Conservation (phyloP, 1,139 yeast genomes). For the Trichomonascaceae sp. region DNA sequence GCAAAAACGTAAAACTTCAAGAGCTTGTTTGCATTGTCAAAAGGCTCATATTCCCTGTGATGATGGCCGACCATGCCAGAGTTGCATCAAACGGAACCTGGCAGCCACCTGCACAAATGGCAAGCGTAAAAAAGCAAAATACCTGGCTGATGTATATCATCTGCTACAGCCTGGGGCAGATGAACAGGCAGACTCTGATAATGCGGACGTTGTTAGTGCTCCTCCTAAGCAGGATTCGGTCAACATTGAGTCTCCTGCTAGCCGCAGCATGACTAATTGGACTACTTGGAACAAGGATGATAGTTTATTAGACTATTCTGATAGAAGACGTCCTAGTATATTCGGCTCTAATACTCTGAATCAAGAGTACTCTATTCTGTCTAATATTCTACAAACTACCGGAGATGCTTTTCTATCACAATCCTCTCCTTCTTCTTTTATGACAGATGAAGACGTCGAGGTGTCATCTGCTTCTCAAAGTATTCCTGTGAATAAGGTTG, state of each 20-base stretch:
- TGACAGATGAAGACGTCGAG: conserved; percentile 7
- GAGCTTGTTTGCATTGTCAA: conserved; percentile 92
- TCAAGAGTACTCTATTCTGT: conserved; percentile 70
- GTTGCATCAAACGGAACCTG: conserved; percentile 72
- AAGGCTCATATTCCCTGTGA: conserved; percentile 89
- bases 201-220: not conserved
- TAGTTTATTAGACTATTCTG: not conserved
- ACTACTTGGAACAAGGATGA: not conserved
- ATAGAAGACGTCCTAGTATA: conserved; percentile 2
- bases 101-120: conserved; percentile 74
- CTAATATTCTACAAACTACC: conserved; percentile 50
- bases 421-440: conserved; percentile 4
- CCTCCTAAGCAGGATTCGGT: not conserved
- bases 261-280: conserved; percentile 13
- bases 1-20: conserved; percentile 49
- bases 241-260: conserved; percentile 14
- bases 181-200: not conserved
- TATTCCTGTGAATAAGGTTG: not conserved
- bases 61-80: conserved; percentile 65
- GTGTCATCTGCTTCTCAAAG: not conserved
- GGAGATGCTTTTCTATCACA: conserved; percentile 5
- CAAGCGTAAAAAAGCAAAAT: conserved; percentile 78
- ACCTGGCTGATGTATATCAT: conserved; percentile 37
- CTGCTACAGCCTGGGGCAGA: not conserved
- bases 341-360: conserved; percentile 78